Conservation (phyloP, 345 rosid species). For the Arabidopsis suecica region DNA sequence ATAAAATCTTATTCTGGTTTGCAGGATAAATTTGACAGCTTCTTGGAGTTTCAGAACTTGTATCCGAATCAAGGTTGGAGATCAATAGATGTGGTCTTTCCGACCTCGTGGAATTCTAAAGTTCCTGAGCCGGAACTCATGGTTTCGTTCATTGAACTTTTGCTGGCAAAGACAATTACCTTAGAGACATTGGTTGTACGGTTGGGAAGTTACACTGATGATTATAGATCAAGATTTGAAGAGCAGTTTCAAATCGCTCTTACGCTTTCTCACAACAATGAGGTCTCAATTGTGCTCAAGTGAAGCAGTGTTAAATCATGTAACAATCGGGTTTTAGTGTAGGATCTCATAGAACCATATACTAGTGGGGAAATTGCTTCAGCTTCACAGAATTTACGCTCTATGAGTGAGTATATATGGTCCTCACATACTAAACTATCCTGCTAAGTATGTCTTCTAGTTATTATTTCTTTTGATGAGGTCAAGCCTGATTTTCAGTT, state of each 20-base stretch:
- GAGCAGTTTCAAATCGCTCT: neutral
- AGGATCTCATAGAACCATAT: too few relatives aligned
- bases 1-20: neutral
- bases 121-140: neutral
- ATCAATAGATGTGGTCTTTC: neutral
- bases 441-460: neutral
- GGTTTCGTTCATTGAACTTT: slow-evolving; percentile 2
- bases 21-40: neutral
- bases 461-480: neutral
- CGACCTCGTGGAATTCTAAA: neutral
- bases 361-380: too few relatives aligned
- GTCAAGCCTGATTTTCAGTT: neutral
- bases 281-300: neutral
- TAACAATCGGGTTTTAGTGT: too few relatives aligned
- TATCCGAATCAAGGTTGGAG: too few relatives aligned
- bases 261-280: slow-evolving; percentile 3
- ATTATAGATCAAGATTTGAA: neutral
- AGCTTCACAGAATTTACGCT: too few relatives aligned
- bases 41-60: too few relatives aligned
- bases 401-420: too few relatives aligned
- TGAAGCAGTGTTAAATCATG: neutral
- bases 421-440: too few relatives aligned
- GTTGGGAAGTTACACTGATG: neutral
- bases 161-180: neutral
- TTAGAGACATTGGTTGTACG: slow-evolving; percentile 6